Evolutionary conservation across 345 rosid species (phyloP).

Genomic region (Lumnitzera littorea): DNA sequence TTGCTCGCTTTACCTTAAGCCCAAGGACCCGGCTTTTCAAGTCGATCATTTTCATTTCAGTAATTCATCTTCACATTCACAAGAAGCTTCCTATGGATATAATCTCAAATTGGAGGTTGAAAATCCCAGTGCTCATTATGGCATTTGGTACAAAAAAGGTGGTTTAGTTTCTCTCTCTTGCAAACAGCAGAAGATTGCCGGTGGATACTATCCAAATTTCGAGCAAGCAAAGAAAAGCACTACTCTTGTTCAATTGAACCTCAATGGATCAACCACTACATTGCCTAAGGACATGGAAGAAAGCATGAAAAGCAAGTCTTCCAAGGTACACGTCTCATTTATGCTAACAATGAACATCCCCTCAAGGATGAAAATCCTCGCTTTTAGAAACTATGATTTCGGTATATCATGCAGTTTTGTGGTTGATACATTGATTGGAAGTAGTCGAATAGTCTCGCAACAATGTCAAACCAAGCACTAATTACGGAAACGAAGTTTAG

Average conservation of each 20-base stretch:
- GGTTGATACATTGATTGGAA: conserved; percentile 17
- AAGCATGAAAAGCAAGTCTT: not conserved
- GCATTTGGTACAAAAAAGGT: conserved; percentile 14
- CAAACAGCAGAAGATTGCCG: conserved; percentile 5
- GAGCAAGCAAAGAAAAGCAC: conserved; percentile 6
- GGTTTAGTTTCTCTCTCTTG: conserved; percentile 11
- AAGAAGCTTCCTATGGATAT: not conserved
- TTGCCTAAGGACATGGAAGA: conserved; percentile 8
- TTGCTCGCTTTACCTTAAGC: not conserved
- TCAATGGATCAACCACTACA: not conserved
- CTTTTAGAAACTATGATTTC: conserved; percentile 4
- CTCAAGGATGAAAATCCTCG: conserved; percentile 10
- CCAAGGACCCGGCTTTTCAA: conserved; percentile 11
- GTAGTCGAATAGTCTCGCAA: conserved; percentile 15
- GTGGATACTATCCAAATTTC: conserved; percentile 9
- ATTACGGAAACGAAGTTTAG: no score
- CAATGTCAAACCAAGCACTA: conserved; percentile 21
- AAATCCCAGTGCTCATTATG: conserved; percentile 15
- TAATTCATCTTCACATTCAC: not conserved
- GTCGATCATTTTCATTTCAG: conserved; percentile 10
- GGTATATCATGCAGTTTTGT: conserved; percentile 8
- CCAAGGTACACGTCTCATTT: conserved; percentile 8
- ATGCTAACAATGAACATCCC: conserved; percentile 12
- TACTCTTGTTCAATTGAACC: not conserved
- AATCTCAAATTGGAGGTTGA: conserved; percentile 5